phyloP scores from a whole-genome alignment of 129 eudicot genomes.

The Cynara cardunculus region DNA sequence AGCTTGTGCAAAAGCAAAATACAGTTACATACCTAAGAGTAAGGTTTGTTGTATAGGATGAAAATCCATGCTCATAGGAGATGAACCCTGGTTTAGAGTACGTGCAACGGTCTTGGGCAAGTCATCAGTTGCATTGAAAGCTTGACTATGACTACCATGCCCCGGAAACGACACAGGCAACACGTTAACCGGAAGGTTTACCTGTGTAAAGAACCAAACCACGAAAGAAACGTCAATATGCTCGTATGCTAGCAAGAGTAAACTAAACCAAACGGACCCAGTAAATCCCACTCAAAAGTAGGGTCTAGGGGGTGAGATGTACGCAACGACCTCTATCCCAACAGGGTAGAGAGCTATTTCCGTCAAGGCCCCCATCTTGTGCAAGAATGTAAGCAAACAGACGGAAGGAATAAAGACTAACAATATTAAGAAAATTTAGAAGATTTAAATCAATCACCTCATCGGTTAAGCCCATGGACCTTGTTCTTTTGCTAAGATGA shows the following conservation, averaged over 20 bases:
- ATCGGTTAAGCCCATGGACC: slow-evolving; percentile 67
- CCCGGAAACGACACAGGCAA: slow-evolving; percentile 71
- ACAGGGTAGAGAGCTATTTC: neutral
- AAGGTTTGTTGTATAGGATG: slow-evolving; percentile 56
- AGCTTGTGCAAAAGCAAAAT: neutral
- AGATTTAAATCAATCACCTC: slow-evolving; percentile 43
- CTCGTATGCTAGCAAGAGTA: neutral
- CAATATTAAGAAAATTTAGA: neutral
- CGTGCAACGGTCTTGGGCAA: slow-evolving; percentile 55
- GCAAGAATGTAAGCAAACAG: neutral
- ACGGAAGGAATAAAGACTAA: neutral
- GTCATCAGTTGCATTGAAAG: slow-evolving; percentile 30
- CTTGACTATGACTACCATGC: slow-evolving; percentile 37
- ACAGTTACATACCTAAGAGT: slow-evolving; percentile 40
- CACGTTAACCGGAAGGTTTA: slow-evolving; percentile 69
- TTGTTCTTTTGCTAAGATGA: slow-evolving; percentile 63
- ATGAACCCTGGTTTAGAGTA: slow-evolving; percentile 35
- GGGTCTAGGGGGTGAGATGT: neutral
- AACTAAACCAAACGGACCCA: neutral
- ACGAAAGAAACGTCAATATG: neutral
- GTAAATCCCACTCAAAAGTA: neutral
- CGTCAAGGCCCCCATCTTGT: neutral
- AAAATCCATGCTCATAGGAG: slow-evolving; percentile 66
- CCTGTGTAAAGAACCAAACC: slow-evolving; percentile 38
- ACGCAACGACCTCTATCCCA: neutral